Evolutionary conservation across 1,139 yeast genomes (phyloP), one percentile per base, ranked within the genome.

Genomic region (Blastobotrys petasosporus): DNA sequence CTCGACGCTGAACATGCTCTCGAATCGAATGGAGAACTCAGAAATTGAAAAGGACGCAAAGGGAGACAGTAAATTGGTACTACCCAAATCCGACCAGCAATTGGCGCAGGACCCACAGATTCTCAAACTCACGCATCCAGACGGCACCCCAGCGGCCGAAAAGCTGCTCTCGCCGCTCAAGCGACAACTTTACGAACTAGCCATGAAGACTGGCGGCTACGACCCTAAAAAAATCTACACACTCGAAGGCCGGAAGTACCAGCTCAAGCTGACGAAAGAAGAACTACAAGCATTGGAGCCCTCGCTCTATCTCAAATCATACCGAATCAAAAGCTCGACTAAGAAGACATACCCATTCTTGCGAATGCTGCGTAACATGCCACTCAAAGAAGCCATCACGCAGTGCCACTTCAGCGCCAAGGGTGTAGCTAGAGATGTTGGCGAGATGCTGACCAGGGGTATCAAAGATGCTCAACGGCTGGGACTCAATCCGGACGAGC

Each of bases 401-500:
- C 97, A 90, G 68, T 82, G 92, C 58, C 97, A 90, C 66, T 92
- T 92, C 70, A 80, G 82, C 61, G 76, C 81, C 42, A 87, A 87
- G 68, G 80, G 82, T 59, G 78, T 87, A 68, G 78, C 95, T 36
- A 76, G 83, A 44, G 95, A 87, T 56, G 75, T 88, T 50, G 92
- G 82, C 46, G 83, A 80, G 53, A 70, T 90, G 65, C 74, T 92
- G 50, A 78, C 81, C 58, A 71, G 77, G 44, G 96, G 94, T 9
- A 63, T 86, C 41, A 74, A 77, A 43, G 88, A 86, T 60, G 88
- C 90, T 25, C 69, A 75, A 51, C 70, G 68, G 39, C 66, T 82
- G 53, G 80, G 82, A 1, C 65, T 84, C 53, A 67, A 82, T 54
- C 75, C 78, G 16, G 76, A 82, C 54, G 75, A 75, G 37, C 66